A percentile compares a stretch with the other conserved stretches of the same genome.
Evolutionary conservation across 2,329 filamentous ascomycete species (phyloP).

Genomic region (Ustulina deusta): DNA sequence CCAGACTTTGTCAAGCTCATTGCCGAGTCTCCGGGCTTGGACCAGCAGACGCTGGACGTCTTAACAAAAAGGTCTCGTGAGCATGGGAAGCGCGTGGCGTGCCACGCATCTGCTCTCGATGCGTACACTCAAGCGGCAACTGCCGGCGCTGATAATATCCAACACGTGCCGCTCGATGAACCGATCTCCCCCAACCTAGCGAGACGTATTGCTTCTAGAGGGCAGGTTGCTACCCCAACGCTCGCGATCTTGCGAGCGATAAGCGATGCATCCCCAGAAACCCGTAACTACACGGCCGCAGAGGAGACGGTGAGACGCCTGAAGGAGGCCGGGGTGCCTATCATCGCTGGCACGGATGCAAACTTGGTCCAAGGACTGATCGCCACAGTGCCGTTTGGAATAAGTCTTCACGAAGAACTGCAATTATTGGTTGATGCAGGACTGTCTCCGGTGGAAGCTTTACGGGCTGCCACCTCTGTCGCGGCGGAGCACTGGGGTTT

Average conservation of each 20-base stretch:
- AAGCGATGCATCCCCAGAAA: constrained; percentile 15
- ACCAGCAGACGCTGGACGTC: constrained; percentile 29
- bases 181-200: constrained; percentile 22
- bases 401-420: constrained; percentile 34
- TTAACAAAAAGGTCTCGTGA: constrained; percentile 25
- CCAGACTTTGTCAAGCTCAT: constrained; percentile 36
- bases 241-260: constrained; percentile 34
- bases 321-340: constrained; percentile 31
- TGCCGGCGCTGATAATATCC: constrained; percentile 32
- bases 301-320: constrained; percentile 30
- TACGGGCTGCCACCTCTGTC: constrained; percentile 28
- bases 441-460: constrained; percentile 20
- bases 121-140: constrained; percentile 29
- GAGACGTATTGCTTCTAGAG: constrained; percentile 9
- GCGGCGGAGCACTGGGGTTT: constrained; percentile 30
- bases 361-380: constrained; percentile 17
- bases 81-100: constrained; percentile 28
- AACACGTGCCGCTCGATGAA: constrained; percentile 29
- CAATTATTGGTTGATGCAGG: constrained; percentile 33
- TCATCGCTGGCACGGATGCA: constrained; percentile 35
- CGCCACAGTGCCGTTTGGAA: constrained; percentile 27
- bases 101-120: constrained; percentile 26
- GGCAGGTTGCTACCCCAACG: constrained; percentile 28
- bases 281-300: constrained; percentile 28
- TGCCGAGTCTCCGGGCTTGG: constrained; percentile 30